These are phyloP conservation scores for Meira miltonrushii DNA, from an alignment of 1,284 basidiomycete genomes.

Conservation along the genomic window DNA sequence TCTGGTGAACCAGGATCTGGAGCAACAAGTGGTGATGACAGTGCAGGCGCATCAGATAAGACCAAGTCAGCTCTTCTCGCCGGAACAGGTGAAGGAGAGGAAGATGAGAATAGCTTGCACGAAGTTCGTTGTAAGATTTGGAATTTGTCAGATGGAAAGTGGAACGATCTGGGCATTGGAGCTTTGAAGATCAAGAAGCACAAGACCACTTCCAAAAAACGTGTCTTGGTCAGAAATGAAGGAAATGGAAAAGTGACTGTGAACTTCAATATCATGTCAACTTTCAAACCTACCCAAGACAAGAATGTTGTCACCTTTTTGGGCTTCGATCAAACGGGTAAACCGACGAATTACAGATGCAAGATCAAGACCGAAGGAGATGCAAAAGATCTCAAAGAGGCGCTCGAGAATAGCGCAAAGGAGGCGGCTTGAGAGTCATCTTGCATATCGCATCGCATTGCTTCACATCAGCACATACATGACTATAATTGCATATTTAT, in stretches of 20 bases:
- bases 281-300: conserved; percentile 26
- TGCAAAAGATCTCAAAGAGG: conserved; percentile 30
- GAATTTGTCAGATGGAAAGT: conserved; percentile 28
- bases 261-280: conserved; percentile 38
- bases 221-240: conserved; percentile 41
- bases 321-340: conserved; percentile 33
- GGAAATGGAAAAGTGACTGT: conserved; percentile 38
- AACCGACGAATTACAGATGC: conserved; percentile 34
- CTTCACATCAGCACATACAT: neutral
- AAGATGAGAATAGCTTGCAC: conserved; percentile 29
- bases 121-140: conserved; percentile 43
- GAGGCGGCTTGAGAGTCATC: neutral
- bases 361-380: conserved; percentile 41
- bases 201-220: conserved; percentile 20
- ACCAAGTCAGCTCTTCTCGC: conserved; percentile 14
- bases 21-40: neutral
- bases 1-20: no score
- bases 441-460: neutral
- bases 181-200: conserved; percentile 39
- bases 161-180: conserved; percentile 44
- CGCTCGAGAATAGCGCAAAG: conserved; percentile 20
- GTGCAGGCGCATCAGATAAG: neutral
- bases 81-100: conserved; percentile 43
- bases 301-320: conserved; percentile 34
- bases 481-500: neutral